Percentiles rank a stretch among this genome's conserved stretches.
These are phyloP conservation scores for Naganishia friedmannii DNA, from an alignment of 768 basidiomycete species.

Conservation along the genomic window DNA sequence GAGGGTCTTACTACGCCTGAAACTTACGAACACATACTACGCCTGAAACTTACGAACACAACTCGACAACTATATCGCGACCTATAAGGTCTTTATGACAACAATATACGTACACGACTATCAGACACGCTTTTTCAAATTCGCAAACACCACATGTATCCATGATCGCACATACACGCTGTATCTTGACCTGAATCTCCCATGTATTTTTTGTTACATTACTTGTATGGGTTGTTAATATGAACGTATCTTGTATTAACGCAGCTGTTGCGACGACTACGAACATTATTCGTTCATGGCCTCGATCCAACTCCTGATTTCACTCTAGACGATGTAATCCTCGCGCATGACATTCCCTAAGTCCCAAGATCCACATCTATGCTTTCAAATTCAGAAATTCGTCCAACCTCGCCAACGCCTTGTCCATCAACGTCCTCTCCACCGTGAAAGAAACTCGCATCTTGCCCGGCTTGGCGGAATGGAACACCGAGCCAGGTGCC, in stretches of 20 bases:
- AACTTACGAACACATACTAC: too few species aligned
- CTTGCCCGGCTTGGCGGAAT: conserved; percentile 20
- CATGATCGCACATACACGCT: background rate
- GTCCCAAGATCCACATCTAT: background rate
- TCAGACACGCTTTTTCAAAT: background rate
- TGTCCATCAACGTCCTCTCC: conserved; percentile 7
- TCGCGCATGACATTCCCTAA: background rate
- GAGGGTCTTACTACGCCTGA: too few species aligned
- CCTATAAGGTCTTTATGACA: background rate
- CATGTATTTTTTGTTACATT: background rate
- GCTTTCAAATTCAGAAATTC: background rate
- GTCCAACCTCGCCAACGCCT: conserved; percentile 1
- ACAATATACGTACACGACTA: background rate
- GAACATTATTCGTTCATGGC: background rate
- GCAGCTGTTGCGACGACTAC: background rate
- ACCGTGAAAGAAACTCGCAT: conserved; percentile 25
- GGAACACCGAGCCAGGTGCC: conserved; percentile 28
- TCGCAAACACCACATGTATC: conserved; percentile 2
- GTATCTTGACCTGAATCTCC: background rate
- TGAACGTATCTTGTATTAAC: background rate
- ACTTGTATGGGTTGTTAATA: background rate
- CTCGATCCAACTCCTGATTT: background rate
- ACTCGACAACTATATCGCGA: too few species aligned
- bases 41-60: too few species aligned
- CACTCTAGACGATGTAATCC: background rate